Percentiles rank a stretch among this genome's conserved stretches.
Conservation (phyloP, 768 basidiomycete species). For the Russula virescens region DNA sequence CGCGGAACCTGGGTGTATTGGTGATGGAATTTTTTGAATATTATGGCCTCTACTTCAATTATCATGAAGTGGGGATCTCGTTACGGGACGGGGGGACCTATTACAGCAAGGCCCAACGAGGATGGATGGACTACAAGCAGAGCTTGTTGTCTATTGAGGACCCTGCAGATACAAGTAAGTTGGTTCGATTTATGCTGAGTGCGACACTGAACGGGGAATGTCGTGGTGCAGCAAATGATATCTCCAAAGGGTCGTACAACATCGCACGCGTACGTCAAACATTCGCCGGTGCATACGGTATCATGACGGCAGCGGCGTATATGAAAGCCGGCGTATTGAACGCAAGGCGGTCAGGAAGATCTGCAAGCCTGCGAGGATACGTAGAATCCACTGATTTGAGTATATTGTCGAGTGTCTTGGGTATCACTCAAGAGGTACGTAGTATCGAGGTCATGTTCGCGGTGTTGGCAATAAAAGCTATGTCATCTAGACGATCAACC, state of each 20-base stretch:
- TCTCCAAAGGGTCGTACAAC: constrained; percentile 81
- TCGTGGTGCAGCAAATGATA: constrained; percentile 71
- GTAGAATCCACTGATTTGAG: constrained; percentile 62
- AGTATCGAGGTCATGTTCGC: background rate
- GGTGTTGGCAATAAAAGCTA: background rate
- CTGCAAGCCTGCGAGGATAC: constrained; percentile 39
- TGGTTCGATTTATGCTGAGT: background rate
- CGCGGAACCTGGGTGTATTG: constrained; percentile 86
- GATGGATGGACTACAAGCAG: constrained; percentile 67
- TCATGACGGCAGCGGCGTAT: constrained; percentile 72
- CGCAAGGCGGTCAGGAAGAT: constrained; percentile 48
- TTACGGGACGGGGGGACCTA: constrained; percentile 84
- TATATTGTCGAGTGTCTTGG: constrained; percentile 73
- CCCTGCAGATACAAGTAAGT: constrained; percentile 81
- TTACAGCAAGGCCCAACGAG: constrained; percentile 72
- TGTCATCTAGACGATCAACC: constrained; percentile 58
- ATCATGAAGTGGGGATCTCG: constrained; percentile 84
- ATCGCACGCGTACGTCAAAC: constrained; percentile 78
- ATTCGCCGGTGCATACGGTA: constrained; percentile 73
- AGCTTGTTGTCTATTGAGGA: constrained; percentile 84
- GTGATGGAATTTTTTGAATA: constrained; percentile 97
- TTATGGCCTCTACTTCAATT: constrained; percentile 90
- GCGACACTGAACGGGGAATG: background rate
- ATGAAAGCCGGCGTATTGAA: constrained; percentile 56
- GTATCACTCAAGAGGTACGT: constrained; percentile 76